These are phyloP conservation scores for Panicum hallii DNA, from an alignment of 202 grass and related monocot species.

Conservation along the genomic window DNA sequence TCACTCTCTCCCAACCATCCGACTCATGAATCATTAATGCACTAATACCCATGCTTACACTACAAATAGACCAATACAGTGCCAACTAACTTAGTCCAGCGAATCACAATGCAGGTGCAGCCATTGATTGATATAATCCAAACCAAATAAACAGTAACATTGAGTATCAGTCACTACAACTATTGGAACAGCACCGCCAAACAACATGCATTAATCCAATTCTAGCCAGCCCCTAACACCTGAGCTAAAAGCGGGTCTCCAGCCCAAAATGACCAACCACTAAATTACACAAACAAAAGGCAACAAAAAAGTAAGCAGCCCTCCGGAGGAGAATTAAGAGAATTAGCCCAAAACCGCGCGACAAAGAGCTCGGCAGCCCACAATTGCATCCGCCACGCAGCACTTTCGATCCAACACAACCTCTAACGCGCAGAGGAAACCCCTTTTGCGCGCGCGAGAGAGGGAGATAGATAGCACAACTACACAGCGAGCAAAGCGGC, in stretches of 20 bases:
- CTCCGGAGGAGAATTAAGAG: constrained; percentile 10
- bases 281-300: background rate
- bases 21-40: background rate
- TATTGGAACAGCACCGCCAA: background rate
- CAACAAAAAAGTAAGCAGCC: background rate
- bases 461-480: background rate
- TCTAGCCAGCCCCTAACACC: constrained; percentile 14
- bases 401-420: constrained; percentile 1
- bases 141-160: constrained; percentile 45
- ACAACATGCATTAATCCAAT: constrained; percentile 32
- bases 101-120: background rate
- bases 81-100: background rate
- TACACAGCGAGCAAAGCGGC: constrained; percentile 9
- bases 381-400: background rate
- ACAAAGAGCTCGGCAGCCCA: background rate
- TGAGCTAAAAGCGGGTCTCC: background rate
- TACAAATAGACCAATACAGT: constrained; percentile 10
- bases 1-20: background rate
- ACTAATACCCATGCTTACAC: background rate
- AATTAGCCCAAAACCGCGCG: constrained; percentile 29
- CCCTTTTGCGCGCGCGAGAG: background rate
- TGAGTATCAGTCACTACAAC: background rate
- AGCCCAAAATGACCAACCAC: background rate
- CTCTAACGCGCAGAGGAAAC: constrained; percentile 16
- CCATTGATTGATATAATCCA: background rate